Evolutionary conservation across 441 rosid genomes (phyloP).

Genomic region (Adansonia rubrostipa): DNA sequence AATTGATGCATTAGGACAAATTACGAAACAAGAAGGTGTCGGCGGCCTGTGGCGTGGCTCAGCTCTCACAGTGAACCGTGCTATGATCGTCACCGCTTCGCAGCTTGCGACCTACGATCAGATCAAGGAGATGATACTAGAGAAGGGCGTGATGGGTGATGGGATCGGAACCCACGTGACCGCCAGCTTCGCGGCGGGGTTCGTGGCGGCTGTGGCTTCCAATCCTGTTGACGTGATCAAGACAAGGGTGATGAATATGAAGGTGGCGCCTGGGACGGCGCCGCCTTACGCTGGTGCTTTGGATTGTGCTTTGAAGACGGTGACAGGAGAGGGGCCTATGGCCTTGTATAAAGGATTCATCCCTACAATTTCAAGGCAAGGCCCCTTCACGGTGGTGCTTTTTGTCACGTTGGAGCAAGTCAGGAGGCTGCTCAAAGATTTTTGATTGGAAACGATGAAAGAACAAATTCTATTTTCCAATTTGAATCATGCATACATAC

Average conservation of each 20-base stretch:
- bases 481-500: not conserved
- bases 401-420: conserved; percentile 72
- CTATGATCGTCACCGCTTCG: conserved; percentile 71
- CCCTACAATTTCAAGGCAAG: conserved; percentile 68
- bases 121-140: conserved; percentile 51
- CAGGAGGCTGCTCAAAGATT: conserved; percentile 54
- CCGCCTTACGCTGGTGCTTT: conserved; percentile 54
- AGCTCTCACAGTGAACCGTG: conserved; percentile 62
- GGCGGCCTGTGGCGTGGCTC: conserved; percentile 68
- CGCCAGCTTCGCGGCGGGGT: conserved; percentile 68
- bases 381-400: conserved; percentile 68
- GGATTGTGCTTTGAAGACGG: conserved; percentile 62
- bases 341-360: conserved; percentile 70
- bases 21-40: conserved; percentile 56
- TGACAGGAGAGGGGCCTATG: conserved; percentile 63
- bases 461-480: not conserved
- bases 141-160: conserved; percentile 44
- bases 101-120: conserved; percentile 77
- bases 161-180: conserved; percentile 68
- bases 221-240: conserved; percentile 73
- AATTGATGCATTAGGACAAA: conserved; percentile 52
- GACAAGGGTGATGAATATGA: conserved; percentile 74
- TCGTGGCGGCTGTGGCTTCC: conserved; percentile 65
- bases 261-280: conserved; percentile 42
- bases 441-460: conserved; percentile 29